Evolutionary conservation across 352 stramenopile species (phyloP).

Genomic region (Ophiocytium majus): DNA sequence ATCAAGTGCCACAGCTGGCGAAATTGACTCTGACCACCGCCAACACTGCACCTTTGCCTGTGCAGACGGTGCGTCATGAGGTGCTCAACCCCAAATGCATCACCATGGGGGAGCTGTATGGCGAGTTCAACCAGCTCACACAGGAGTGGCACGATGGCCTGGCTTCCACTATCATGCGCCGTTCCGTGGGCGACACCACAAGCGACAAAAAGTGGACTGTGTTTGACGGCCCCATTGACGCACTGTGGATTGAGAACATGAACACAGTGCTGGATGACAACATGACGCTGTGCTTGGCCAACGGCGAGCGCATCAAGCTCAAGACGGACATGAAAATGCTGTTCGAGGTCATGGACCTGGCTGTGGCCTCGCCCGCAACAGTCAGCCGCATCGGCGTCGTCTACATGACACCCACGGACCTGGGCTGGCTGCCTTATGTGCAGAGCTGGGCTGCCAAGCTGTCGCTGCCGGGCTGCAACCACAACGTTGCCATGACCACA

Average conservation of each 20-base stretch:
- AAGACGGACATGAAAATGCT: slow-evolving; percentile 85
- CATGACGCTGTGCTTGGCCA: slow-evolving; percentile 87
- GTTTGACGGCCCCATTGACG: slow-evolving; percentile 87
- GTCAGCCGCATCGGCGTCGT: slow-evolving; percentile 85
- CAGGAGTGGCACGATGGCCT: slow-evolving; percentile 85
- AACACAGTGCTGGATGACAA: slow-evolving; percentile 92
- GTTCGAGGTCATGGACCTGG: slow-evolving; percentile 88
- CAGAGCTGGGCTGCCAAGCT: slow-evolving; percentile 67
- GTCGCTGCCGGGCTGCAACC: not conserved
- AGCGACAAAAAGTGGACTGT: slow-evolving; percentile 79
- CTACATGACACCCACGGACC: slow-evolving; percentile 79
- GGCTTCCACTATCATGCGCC: slow-evolving; percentile 82
- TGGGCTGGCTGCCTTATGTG: slow-evolving; percentile 83
- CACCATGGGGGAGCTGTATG: slow-evolving; percentile 90
- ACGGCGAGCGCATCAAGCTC: slow-evolving; percentile 82
- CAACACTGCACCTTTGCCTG: too few relatives aligned
- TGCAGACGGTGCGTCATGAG: slow-evolving; percentile 68
- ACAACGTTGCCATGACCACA: not conserved
- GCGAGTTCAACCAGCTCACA: slow-evolving; percentile 87
- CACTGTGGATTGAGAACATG: slow-evolving; percentile 93
- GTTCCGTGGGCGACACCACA: slow-evolving; percentile 61
- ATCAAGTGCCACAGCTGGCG: too few relatives aligned
- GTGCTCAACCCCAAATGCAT: slow-evolving; percentile 92
- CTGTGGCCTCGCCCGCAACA: slow-evolving; percentile 80
- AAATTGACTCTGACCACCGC: too few relatives aligned